These are phyloP conservation scores for Colletotrichum endophyticum DNA, from an alignment of 2,329 filamentous ascomycete species.

Conservation along the genomic window DNA sequence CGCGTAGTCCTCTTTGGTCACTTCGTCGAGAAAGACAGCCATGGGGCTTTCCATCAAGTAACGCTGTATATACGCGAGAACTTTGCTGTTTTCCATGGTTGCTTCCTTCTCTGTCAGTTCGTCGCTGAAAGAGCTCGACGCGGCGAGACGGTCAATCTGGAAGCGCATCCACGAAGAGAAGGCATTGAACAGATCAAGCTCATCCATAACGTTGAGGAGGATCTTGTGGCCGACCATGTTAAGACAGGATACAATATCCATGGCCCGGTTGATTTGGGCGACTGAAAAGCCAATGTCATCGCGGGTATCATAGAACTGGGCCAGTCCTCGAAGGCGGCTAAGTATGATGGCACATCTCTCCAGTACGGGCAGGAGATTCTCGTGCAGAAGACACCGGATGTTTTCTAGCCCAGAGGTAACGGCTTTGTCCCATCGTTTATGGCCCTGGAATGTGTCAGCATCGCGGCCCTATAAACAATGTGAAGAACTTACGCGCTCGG, in stretches of 20 bases:
- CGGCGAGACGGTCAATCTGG: constrained; percentile 79
- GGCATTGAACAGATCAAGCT: constrained; percentile 76
- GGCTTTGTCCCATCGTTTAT: constrained; percentile 94
- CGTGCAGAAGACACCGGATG: constrained; percentile 78
- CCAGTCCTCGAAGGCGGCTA: constrained; percentile 82
- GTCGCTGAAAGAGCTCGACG: constrained; percentile 63
- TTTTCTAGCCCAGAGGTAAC: constrained; percentile 79
- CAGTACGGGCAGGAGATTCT: constrained; percentile 87
- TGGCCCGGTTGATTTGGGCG: constrained; percentile 65
- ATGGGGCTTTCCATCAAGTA: constrained; percentile 72
- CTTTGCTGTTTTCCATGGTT: constrained; percentile 72
- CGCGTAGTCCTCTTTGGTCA: constrained; percentile 55
- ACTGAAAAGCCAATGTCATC: constrained; percentile 71
- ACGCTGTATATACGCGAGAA: constrained; percentile 78
- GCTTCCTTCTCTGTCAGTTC: constrained; percentile 82
- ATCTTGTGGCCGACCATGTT: constrained; percentile 77
- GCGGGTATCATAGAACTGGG: constrained; percentile 74
- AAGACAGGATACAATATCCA: constrained; percentile 78
- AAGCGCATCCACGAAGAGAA: constrained; percentile 87
- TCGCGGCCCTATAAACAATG: constrained; percentile 4
- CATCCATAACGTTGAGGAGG: constrained; percentile 72
- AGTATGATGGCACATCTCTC: constrained; percentile 84
- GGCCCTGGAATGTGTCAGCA: constrained; percentile 61
- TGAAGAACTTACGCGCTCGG: constrained; percentile 68
- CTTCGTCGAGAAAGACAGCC: constrained; percentile 60